Percentiles rank a stretch among this genome's conserved stretches.
Conservation (phyloP, 108 stramenopile species). For the Pseudonitzschia delicatissima region DNA sequence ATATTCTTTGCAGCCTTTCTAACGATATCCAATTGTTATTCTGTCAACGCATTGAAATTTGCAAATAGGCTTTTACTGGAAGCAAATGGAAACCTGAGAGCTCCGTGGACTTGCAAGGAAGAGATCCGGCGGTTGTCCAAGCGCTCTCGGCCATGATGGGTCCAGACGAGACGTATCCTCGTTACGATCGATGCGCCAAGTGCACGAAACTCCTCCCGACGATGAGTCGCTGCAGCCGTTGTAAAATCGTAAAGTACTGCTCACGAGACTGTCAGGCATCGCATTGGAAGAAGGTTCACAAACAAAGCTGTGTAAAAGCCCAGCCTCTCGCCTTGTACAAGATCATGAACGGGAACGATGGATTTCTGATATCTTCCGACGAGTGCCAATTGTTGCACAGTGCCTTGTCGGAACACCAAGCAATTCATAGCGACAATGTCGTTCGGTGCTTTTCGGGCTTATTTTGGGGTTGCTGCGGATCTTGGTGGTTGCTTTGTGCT, state of each 20-base stretch:
- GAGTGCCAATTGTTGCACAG: slow-evolving; percentile 16
- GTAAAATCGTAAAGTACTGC: slow-evolving; percentile 27
- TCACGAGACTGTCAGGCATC: slow-evolving; percentile 18
- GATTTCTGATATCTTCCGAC: slow-evolving; percentile 16
- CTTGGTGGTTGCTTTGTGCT: slow-evolving; percentile 31
- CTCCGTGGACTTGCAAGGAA: background rate
- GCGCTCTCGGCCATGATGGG: slow-evolving; percentile 6
- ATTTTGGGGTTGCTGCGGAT: slow-evolving; percentile 9
- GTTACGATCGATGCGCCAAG: slow-evolving; percentile 20
- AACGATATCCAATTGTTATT: background rate
- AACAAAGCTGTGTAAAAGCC: slow-evolving; percentile 17
- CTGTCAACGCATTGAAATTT: background rate
- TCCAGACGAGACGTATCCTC: slow-evolving; percentile 17
- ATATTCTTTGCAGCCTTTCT: background rate
- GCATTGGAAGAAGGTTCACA: slow-evolving; percentile 32
- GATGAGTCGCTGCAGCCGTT: slow-evolving; percentile 6
- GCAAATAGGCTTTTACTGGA: slow-evolving; percentile 13
- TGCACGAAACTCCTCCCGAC: slow-evolving; percentile 3
- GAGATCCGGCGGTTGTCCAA: too few relatives aligned
- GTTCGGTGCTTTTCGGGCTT: slow-evolving; percentile 13
- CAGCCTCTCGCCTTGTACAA: slow-evolving; percentile 7
- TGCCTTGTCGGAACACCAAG: background rate
- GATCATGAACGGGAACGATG: slow-evolving; percentile 25
- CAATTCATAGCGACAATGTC: background rate
- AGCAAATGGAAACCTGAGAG: slow-evolving; percentile 5